Evolutionary conservation across 768 basidiomycete species (phyloP).

Genomic region (Fomitopsis pulvina): DNA sequence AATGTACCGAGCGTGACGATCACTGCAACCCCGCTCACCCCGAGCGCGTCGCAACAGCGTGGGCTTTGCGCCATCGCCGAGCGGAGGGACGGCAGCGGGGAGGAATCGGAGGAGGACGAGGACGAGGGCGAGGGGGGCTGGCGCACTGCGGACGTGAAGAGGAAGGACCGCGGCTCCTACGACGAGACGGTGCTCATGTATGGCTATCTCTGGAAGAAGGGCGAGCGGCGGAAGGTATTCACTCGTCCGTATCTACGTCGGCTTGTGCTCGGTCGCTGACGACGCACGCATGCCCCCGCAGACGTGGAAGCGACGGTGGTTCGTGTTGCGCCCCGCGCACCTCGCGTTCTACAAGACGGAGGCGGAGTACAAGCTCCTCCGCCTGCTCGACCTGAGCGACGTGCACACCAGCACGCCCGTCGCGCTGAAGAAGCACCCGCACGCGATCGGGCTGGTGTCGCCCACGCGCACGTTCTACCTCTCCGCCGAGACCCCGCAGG

Average conservation of each 20-base stretch:
- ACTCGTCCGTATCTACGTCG: too few relatives aligned
- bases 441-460: constrained; percentile 90
- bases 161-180: constrained; percentile 38
- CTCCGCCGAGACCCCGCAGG: constrained; percentile 65
- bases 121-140: constrained; percentile 62
- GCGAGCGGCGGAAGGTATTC: constrained; percentile 92
- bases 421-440: constrained; percentile 79
- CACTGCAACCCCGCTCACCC: constrained; percentile 19
- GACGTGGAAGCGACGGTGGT: constrained; percentile 99
- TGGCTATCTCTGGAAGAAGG: constrained; percentile 97
- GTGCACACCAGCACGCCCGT: constrained; percentile 89
- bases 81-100: constrained; percentile 57
- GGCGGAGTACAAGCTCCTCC: constrained; percentile 89
- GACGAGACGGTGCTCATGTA: constrained; percentile 78
- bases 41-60: constrained; percentile 39
- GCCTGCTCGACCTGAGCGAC: constrained; percentile 79
- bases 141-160: constrained; percentile 44
- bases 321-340: constrained; percentile 87
- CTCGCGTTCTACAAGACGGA: constrained; percentile 96
- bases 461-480: constrained; percentile 88
- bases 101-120: constrained; percentile 74
- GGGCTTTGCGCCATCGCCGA: constrained; percentile 71
- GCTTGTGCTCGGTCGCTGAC: background rate
- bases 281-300: constrained; percentile 23
- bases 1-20: constrained; percentile 28